Evolutionary conservation across 164 flowering plant genomes (phyloP).

Genomic region (Vitis rotundifolia): DNA sequence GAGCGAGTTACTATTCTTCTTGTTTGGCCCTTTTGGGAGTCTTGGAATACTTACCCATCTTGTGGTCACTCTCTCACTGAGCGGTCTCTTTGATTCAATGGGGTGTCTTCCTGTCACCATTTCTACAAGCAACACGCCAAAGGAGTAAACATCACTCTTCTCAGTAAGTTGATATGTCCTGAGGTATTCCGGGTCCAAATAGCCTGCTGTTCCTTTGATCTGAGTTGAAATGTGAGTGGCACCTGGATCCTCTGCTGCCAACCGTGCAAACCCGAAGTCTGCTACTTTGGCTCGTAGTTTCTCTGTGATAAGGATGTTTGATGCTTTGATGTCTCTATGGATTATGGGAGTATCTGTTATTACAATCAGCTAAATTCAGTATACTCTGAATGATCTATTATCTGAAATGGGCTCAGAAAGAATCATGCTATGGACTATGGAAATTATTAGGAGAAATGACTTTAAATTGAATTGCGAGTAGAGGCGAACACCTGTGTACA

Average conservation of each 20-base stretch:
- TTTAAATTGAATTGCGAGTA: not conserved
- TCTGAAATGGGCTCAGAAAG: no score
- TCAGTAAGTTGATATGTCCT: conserved; percentile 70
- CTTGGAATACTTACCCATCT: conserved; percentile 54
- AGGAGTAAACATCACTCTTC: conserved; percentile 87
- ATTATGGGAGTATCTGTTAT: conserved; percentile 71
- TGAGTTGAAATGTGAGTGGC: conserved; percentile 77
- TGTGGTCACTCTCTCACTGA: conserved; percentile 42
- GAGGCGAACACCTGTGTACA: conserved; percentile 47
- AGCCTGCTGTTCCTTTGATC: conserved; percentile 76
- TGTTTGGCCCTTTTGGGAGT: not conserved
- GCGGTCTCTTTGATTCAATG: conserved; percentile 42
- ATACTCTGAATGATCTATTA: not conserved
- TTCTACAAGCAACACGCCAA: conserved; percentile 81
- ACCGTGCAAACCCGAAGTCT: conserved; percentile 76
- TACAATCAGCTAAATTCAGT: conserved; percentile 4
- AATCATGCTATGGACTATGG: no score
- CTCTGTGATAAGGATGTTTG: conserved; percentile 77
- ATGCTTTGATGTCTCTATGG: conserved; percentile 79
- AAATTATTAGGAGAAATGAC: not conserved
- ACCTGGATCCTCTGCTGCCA: conserved; percentile 34
- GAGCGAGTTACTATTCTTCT: not conserved
- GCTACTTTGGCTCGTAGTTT: conserved; percentile 77
- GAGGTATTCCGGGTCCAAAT: conserved; percentile 82
- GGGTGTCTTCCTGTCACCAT: conserved; percentile 71